phyloP scores from a whole-genome alignment of 768 basidiomycete species.

The Lactifluus echinatus region DNA sequence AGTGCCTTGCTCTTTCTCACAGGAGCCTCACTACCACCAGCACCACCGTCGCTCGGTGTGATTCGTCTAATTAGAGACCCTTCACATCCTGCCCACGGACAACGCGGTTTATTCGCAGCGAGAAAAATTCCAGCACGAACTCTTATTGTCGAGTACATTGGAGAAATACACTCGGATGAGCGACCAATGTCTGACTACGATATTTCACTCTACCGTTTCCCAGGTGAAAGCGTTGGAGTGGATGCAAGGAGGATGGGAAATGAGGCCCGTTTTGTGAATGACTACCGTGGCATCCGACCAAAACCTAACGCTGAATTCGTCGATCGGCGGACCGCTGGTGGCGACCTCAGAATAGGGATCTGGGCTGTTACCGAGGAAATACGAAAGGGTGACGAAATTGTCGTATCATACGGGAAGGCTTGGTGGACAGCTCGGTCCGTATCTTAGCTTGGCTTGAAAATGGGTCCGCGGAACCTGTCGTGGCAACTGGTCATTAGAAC shows the following conservation, averaged over 20 bases:
- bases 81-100: constrained; percentile 61
- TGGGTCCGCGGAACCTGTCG: constrained; percentile 4
- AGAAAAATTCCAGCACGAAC: constrained; percentile 58
- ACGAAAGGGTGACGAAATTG: constrained; percentile 73
- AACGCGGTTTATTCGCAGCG: constrained; percentile 71
- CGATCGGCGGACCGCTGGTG: constrained; percentile 42
- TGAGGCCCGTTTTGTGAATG: constrained; percentile 84
- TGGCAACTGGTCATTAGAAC: background rate
- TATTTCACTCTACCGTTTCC: constrained; percentile 61
- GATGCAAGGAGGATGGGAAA: constrained; percentile 76
- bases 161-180: constrained; percentile 75
- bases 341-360: constrained; percentile 70
- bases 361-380: constrained; percentile 55
- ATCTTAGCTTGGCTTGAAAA: constrained; percentile 1
- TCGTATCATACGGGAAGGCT: constrained; percentile 82
- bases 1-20: constrained; percentile 27
- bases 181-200: constrained; percentile 79
- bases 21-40: constrained; percentile 3
- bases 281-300: constrained; percentile 69
- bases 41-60: constrained; percentile 31
- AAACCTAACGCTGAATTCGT: constrained; percentile 67
- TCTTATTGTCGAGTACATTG: constrained; percentile 73
- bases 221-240: constrained; percentile 59
- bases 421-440: constrained; percentile 59
- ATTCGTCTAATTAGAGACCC: constrained; percentile 49